These are phyloP conservation scores for Claviceps citrina DNA, from an alignment of 2,329 filamentous ascomycete species.

Conservation along the genomic window DNA sequence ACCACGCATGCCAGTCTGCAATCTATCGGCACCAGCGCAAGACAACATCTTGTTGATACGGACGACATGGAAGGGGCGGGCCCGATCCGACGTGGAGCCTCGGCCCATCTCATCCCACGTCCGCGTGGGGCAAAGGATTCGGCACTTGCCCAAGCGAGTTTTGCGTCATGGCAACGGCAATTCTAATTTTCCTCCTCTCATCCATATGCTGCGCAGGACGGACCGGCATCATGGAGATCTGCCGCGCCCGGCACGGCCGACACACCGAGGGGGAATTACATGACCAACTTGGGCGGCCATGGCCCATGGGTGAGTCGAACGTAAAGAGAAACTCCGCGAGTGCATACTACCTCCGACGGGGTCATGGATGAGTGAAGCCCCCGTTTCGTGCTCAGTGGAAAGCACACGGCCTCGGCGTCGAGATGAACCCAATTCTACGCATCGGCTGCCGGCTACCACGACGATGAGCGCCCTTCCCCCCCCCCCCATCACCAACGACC, in stretches of 20 bases:
- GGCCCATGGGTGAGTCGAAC: constrained; percentile 25
- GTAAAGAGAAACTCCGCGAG: constrained; percentile 29
- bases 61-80: constrained; percentile 99
- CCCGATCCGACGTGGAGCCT: no score
- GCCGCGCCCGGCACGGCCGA: constrained; percentile 33
- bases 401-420: constrained; percentile 40
- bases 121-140: no score
- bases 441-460: constrained; percentile 27
- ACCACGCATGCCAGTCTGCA: constrained; percentile 99
- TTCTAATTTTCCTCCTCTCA: no score
- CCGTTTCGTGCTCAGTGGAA: no score
- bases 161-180: no score
- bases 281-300: constrained; percentile 45
- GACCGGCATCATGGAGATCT: constrained; percentile 37
- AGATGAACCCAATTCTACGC: constrained; percentile 43
- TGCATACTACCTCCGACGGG: no score
- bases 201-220: no score
- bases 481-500: constrained; percentile 6
- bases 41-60: constrained; percentile 99
- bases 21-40: constrained; percentile 99
- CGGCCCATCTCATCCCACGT: no score
- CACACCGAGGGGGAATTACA: constrained; percentile 44
- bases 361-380: no score
- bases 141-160: no score
- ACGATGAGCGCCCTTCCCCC: no score